Conservation (phyloP, 169 alveolate genomes). For the Cryptosporidium andersoni region DNA sequence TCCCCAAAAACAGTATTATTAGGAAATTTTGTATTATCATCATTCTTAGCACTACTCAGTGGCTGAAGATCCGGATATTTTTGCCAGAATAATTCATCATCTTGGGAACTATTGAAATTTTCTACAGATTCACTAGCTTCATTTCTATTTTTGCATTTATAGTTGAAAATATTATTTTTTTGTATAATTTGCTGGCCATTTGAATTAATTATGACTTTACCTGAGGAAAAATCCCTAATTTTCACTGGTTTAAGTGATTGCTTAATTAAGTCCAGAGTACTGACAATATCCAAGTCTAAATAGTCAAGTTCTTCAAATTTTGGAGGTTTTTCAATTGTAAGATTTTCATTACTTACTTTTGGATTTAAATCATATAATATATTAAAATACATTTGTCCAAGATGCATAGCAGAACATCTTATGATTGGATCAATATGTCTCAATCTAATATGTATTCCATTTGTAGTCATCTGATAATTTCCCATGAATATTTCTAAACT, state of each 20-base stretch:
- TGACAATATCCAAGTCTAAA: not conserved
- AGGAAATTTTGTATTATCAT: not conserved
- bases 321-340: conserved; percentile 6
- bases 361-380: conserved; percentile 14
- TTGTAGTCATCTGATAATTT: conserved; percentile 13
- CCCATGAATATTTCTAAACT: not conserved
- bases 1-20: not conserved
- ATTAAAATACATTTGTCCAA: conserved; percentile 55
- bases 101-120: not conserved
- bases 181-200: not conserved
- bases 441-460: conserved; percentile 60
- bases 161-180: not conserved
- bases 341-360: not conserved
- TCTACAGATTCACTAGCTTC: not conserved
- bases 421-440: conserved; percentile 48
- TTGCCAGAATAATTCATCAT: conserved; percentile 53
- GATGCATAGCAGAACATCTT: conserved; percentile 22
- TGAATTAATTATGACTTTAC: not conserved
- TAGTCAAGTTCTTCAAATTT: conserved; percentile 34
- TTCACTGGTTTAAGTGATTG: not conserved
- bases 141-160: not conserved
- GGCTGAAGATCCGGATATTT: conserved; percentile 15
- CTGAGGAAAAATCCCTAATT: not conserved
- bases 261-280: not conserved
- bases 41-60: not conserved